phyloP scores from a whole-genome alignment of 371 early-diverging fungal genomes.

The Circinella minor region DNA sequence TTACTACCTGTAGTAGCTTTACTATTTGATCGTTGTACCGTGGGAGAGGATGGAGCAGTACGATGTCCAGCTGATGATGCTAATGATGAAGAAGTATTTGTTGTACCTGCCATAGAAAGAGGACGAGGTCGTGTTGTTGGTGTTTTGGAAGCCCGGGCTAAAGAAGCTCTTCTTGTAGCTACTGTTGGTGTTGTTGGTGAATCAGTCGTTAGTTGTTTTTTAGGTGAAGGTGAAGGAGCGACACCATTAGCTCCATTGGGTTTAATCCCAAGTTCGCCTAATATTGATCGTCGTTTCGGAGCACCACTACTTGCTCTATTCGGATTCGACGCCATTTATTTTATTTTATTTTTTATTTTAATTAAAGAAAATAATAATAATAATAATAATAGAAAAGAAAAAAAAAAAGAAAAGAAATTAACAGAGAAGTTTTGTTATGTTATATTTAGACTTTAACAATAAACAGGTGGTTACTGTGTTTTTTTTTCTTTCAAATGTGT shows the following conservation, averaged over 20 bases:
- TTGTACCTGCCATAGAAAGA: conserved; percentile 23
- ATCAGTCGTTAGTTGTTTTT: background rate
- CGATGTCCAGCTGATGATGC: conserved; percentile 9
- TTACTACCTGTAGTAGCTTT: conserved; percentile 1
- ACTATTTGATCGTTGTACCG: conserved; percentile 27
- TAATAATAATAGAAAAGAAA: too few relatives aligned
- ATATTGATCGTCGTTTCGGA: conserved; percentile 35
- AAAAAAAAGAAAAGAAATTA: background rate
- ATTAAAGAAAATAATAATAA: background rate
- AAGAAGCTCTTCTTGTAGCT: conserved; percentile 14
- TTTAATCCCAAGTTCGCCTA: conserved; percentile 47
- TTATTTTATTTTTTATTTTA: background rate
- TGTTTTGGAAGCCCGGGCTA: background rate
- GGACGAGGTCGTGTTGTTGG: conserved; percentile 18
- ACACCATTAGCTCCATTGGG: conserved; percentile 16
- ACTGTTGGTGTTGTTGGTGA: conserved; percentile 18
- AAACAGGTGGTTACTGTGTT: too few relatives aligned
- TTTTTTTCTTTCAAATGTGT: background rate
- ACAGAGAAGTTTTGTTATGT: background rate
- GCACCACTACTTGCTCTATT: conserved; percentile 4
- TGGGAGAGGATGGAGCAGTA: conserved; percentile 26
- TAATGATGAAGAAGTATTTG: conserved; percentile 13
- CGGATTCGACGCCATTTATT: conserved; percentile 2
- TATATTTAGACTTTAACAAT: too few relatives aligned
- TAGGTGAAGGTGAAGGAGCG: conserved; percentile 21